Conservation (phyloP, 306 rosid species). For the Cicer cuneatum region DNA sequence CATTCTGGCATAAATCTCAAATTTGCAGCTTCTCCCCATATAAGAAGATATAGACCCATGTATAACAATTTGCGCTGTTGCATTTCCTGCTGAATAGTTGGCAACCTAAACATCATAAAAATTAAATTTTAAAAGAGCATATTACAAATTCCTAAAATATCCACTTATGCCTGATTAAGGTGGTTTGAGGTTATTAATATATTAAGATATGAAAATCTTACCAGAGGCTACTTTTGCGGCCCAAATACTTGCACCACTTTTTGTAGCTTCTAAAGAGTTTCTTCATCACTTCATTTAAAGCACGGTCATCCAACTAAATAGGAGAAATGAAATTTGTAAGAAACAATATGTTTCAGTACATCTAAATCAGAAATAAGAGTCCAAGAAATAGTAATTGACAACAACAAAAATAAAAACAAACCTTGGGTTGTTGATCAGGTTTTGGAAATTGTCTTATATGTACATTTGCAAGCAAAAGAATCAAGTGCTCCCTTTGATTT, state of each 20-base stretch:
- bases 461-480: constrained; percentile 93
- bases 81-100: constrained; percentile 93
- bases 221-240: constrained; percentile 99
- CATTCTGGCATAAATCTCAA: constrained; percentile 99
- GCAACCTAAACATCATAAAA: constrained; percentile 70
- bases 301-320: constrained; percentile 80
- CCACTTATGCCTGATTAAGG: background rate
- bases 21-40: constrained; percentile 99
- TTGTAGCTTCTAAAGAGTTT: constrained; percentile 91
- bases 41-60: constrained; percentile 96
- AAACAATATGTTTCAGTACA: background rate
- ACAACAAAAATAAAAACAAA: constrained; percentile 30
- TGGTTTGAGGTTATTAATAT: constrained; percentile 24
- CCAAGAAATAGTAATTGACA: constrained; percentile 25
- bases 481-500: constrained; percentile 98
- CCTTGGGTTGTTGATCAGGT: constrained; percentile 83
- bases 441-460: constrained; percentile 72
- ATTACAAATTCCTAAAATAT: constrained; percentile 11
- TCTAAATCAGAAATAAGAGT: constrained; percentile 34
- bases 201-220: constrained; percentile 55
- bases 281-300: constrained; percentile 89
- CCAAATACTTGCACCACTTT: constrained; percentile 93
- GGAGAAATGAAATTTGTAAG: constrained; percentile 34
- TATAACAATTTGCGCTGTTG: constrained; percentile 90
- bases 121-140: constrained; percentile 19